Base-by-base conservation (phyloP, 2,329 filamentous ascomycete genomes). In the Lecanoromycetidae sp. region DNA sequence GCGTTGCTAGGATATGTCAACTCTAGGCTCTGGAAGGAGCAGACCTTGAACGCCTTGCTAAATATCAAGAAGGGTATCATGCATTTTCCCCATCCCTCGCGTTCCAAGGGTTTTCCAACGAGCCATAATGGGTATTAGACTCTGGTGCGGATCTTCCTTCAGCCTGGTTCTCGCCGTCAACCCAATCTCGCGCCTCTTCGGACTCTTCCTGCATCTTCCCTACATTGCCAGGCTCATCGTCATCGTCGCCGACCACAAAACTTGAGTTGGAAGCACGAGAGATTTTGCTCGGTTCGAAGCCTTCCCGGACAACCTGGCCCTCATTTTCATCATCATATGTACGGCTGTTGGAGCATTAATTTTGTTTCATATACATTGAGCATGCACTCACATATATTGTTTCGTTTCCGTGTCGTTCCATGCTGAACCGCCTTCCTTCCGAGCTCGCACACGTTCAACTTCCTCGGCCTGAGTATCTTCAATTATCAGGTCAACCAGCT, bases 401-500 rank as follows among this genome's bases (percentile, higher is more conserved):
- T 71, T 74, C 15, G 70, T 64, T 51, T 75, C 69, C 8, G 66
- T 67, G 41, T 72, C 69, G 52, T 80, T 79, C 73, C 75, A 78
- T 15, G 69, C 72, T 22, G 77, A 70, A 22, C 77, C 74, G 40
- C 76, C 74, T 61, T 80, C 77, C 58, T 79, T 79, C 44, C 76
- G 69, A 10, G 74, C 73, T 43, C 77, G 70, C n/a, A 75, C 72
- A 39, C 76, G 72, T 50, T 82, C 77, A 38, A 74, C 66, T 46
- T 77, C 71, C 57, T 82, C 79, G 5, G 77, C 78, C 38, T 76
- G 62, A 36, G 64, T 70, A 57, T 83, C 77, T 63, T 82, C 78
- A 7, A 84, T 75, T 0, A 82, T 72, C 3, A 84, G 64, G 58
- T 84, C 79, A 9, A 83, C 79, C 4, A 83, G 65, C 55, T 83